Evolutionary conservation across 805 yeast species (phyloP), one percentile per base, ranked within the genome.

Genomic region (Nakazawaea anatomiae): DNA sequence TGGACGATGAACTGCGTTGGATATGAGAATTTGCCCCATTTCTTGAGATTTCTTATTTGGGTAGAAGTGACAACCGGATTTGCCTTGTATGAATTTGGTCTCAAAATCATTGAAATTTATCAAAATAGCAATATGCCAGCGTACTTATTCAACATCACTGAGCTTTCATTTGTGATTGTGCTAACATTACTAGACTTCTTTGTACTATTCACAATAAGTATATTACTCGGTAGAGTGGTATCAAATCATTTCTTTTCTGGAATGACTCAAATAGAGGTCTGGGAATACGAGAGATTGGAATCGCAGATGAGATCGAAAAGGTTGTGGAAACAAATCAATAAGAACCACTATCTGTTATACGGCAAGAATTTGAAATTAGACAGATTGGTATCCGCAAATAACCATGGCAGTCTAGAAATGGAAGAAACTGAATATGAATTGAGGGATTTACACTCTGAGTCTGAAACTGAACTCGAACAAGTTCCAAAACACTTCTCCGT

Each of bases 1-100:
- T 91, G 97, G 97, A 89, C 96, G 0, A 78, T 80, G 65, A 91
- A 88, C 62, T 91, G 97, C 62, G 92, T 91, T 25, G 97, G 97
- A 0, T 82, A 80, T 61, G 64, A 66, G 0, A 91, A 91, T 61
- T 72, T 80, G 64, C 89, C 96, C 0, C 91, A 88, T 63, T 91
- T 91, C 62, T 59, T 87, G 55, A 71, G 97, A 50, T 91, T 91
- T 61, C 60, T 91, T 36, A 58, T 74, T 9, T 84, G 90, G 87
- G 83, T 87, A 1, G 63, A 78, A 25, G 60, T 74, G 35, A 71
- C 83, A 1, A 75, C 85, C 1, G 70, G 72, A 0, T 73, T 69
- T 55, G 77, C 82, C 0, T 61, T 77, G 8, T 57, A 65, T 44
- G 71, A 77, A 46, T 63, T 83, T 39, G 49, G 64, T 8, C 55